Conservation (phyloP, 2,329 filamentous ascomycete species). For the Ilyonectria sp. region DNA sequence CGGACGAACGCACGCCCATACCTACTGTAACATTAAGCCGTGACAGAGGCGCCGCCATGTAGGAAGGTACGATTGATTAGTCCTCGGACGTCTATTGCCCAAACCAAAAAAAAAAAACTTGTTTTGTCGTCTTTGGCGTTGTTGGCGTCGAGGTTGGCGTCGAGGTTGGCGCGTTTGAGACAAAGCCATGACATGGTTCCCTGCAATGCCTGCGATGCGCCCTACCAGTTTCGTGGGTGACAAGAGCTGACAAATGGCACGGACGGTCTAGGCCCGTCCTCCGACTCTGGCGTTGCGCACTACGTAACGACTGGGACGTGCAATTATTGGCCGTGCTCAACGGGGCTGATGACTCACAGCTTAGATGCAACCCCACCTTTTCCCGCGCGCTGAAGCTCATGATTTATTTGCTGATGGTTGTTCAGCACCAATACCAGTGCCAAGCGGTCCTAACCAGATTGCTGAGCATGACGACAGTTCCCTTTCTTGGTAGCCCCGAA, state of each 20-base stretch:
- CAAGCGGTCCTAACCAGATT: conserved; percentile 4
- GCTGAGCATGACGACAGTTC: conserved; percentile 22
- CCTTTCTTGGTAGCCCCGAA: background rate
- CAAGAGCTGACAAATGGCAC: conserved; percentile 45
- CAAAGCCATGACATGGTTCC: background rate
- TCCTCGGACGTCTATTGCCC: background rate
- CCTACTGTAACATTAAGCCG: background rate
- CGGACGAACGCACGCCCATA: background rate
- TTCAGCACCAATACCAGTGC: background rate
- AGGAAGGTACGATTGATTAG: background rate
- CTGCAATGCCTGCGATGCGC: background rate
- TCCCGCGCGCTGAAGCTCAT: conserved; percentile 7
- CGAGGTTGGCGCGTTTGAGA: background rate
- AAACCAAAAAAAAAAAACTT: background rate
- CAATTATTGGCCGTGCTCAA: conserved; percentile 11
- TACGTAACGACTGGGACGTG: background rate
- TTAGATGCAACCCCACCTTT: conserved; percentile 27
- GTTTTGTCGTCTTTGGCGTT: background rate
- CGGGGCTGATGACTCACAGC: conserved; percentile 27
- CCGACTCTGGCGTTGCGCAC: conserved; percentile 33
- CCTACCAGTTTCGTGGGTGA: conserved; percentile 17
- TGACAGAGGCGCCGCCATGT: background rate
- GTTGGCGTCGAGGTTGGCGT: background rate
- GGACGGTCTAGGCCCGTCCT: conserved; percentile 35
- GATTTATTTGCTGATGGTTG: conserved; percentile 16